phyloP scores from a whole-genome alignment of 441 rosid genomes.

The Gossypium schwendimanii region DNA sequence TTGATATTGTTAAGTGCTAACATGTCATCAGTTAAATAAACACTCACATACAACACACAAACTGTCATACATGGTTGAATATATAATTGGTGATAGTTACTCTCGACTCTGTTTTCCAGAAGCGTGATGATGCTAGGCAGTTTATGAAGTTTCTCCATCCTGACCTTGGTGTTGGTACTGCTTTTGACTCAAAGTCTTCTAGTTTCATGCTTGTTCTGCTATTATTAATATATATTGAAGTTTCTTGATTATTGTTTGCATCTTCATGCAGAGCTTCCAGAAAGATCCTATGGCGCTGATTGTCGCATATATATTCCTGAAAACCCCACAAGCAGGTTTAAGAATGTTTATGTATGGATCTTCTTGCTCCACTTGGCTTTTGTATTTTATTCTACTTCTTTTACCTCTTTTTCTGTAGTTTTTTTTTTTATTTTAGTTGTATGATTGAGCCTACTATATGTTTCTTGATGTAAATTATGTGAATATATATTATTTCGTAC shows the following conservation, averaged over 20 bases:
- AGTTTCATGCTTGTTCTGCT: neutral
- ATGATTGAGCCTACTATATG: neutral
- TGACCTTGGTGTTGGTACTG: conserved; percentile 90
- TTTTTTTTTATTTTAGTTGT: neutral
- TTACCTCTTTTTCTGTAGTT: conserved; percentile 22
- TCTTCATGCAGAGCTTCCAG: conserved; percentile 82
- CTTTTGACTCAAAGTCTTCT: conserved; percentile 6
- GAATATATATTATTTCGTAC: conserved; percentile 5
- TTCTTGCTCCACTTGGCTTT: conserved; percentile 33
- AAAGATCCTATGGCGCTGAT: conserved; percentile 95
- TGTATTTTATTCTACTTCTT: neutral
- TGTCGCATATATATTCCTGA: conserved; percentile 84
- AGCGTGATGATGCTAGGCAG: conserved; percentile 93
- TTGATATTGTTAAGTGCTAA: neutral
- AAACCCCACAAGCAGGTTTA: conserved; percentile 93
- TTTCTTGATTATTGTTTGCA: neutral
- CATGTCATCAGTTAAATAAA: neutral
- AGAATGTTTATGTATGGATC: conserved; percentile 97
- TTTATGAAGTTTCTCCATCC: conserved; percentile 99
- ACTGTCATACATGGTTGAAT: neutral
- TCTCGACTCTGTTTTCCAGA: conserved; percentile 36
- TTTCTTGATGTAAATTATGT: neutral
- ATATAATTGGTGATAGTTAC: conserved; percentile 20
- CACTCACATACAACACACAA: neutral
- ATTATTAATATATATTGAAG: neutral